Conservation (phyloP, 257 asterid genomes). For the Solanum clarkiae region DNA sequence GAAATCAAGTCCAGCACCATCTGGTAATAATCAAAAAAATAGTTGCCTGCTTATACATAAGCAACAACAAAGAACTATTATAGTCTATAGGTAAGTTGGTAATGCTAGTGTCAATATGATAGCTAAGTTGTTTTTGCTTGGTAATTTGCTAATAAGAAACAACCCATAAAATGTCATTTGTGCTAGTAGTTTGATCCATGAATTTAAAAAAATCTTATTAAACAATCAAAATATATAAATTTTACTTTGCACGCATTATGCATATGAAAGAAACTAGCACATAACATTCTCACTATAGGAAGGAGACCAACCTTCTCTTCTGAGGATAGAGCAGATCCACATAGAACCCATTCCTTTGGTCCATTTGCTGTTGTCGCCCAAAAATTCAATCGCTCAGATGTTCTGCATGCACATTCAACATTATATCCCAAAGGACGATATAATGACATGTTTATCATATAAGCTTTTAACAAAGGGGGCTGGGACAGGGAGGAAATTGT, state of each 20-base stretch:
- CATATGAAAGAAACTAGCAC: background rate
- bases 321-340: slow-evolving; percentile 85
- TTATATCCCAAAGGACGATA: background rate
- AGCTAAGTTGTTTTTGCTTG: background rate
- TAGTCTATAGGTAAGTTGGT: background rate
- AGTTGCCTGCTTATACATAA: background rate
- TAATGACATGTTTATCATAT: background rate
- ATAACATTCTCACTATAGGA: background rate
- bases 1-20: background rate
- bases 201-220: background rate
- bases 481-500: background rate
- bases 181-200: background rate
- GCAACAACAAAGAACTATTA: background rate
- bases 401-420: slow-evolving; percentile 21
- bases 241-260: background rate
- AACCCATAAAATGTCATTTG: background rate
- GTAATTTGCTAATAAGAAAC: background rate
- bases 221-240: background rate
- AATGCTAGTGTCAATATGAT: background rate
- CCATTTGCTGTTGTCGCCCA: slow-evolving; percentile 33
- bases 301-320: slow-evolving; percentile 51
- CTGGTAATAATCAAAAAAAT: background rate
- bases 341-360: slow-evolving; percentile 47
- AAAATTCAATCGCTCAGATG: slow-evolving; percentile 15
- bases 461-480: background rate